These are phyloP conservation scores for Theobroma grandiflorum DNA, from an alignment of 441 rosid species.

Conservation along the genomic window DNA sequence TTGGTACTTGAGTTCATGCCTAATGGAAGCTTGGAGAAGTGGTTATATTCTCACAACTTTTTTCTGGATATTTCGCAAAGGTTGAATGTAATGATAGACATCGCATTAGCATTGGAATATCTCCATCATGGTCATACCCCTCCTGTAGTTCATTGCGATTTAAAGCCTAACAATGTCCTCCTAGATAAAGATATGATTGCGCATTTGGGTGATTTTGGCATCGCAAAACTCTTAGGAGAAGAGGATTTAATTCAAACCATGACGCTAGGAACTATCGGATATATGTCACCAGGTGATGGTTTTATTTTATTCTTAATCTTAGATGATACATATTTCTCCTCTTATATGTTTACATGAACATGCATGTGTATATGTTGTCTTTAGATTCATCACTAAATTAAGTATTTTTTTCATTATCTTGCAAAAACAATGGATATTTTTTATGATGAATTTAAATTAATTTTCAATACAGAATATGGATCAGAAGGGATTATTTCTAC, in stretches of 20 bases:
- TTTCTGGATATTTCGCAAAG: constrained; percentile 12
- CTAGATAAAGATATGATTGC: constrained; percentile 32
- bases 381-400: too few relatives aligned
- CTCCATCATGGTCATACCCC: constrained; percentile 24
- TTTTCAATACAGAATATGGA: constrained; percentile 18
- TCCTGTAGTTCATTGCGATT: constrained; percentile 32
- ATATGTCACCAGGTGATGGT: constrained; percentile 38
- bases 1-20: constrained; percentile 33
- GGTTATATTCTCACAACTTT: constrained; percentile 13
- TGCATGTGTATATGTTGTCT: too few relatives aligned
- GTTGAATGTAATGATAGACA: constrained; percentile 25
- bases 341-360: background rate
- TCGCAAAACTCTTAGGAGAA: constrained; percentile 24
- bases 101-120: constrained; percentile 33
- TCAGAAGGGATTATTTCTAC: constrained; percentile 20
- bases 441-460: background rate
- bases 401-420: background rate
- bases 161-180: constrained; percentile 31
- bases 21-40: constrained; percentile 34
- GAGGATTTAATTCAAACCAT: constrained; percentile 24
- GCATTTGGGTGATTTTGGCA: constrained; percentile 34
- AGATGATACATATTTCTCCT: background rate
- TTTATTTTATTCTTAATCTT: background rate
- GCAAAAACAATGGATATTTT: too few relatives aligned
- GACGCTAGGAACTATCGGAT: constrained; percentile 33